phyloP scores from a whole-genome alignment of 345 rosid species.

The Salix brachista region DNA sequence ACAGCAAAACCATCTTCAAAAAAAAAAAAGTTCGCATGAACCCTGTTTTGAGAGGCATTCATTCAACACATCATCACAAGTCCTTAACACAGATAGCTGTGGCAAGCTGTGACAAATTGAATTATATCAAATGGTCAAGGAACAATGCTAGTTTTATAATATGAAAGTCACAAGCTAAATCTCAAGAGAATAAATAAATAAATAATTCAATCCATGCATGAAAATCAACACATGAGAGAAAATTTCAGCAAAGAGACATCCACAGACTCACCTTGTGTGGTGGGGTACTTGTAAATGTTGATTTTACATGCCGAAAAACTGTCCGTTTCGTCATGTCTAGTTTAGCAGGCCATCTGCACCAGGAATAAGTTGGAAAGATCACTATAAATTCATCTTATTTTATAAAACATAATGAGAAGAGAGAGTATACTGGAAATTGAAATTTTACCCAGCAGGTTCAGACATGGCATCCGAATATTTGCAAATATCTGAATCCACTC shows the following conservation, averaged over 20 bases:
- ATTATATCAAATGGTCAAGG: neutral
- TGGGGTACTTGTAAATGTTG: constrained; percentile 67
- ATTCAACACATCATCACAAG: neutral
- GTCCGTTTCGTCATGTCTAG: constrained; percentile 93
- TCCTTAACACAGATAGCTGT: neutral
- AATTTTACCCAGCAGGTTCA: constrained; percentile 79
- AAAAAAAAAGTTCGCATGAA: neutral
- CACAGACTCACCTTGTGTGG: constrained; percentile 66
- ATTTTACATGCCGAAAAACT: constrained; percentile 72
- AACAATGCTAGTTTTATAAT: neutral
- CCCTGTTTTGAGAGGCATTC: neutral
- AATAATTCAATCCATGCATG: neutral
- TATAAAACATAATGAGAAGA: neutral
- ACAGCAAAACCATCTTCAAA: neutral
- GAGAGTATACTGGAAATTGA: constrained; percentile 5
- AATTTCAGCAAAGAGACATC: neutral
- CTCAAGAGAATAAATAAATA: neutral
- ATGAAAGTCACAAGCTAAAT: neutral
- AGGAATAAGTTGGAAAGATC: constrained; percentile 17
- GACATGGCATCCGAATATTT: constrained; percentile 61
- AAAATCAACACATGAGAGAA: neutral
- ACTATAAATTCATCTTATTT: neutral
- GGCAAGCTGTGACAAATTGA: neutral
- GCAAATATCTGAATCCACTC: constrained; percentile 72
- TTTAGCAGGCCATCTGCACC: constrained; percentile 88